A percentile compares a stretch with the other conserved stretches of the same genome.
These are phyloP conservation scores for Dactylonectria estremocensis DNA, from an alignment of 2,329 filamentous ascomycete species.

Conservation along the genomic window DNA sequence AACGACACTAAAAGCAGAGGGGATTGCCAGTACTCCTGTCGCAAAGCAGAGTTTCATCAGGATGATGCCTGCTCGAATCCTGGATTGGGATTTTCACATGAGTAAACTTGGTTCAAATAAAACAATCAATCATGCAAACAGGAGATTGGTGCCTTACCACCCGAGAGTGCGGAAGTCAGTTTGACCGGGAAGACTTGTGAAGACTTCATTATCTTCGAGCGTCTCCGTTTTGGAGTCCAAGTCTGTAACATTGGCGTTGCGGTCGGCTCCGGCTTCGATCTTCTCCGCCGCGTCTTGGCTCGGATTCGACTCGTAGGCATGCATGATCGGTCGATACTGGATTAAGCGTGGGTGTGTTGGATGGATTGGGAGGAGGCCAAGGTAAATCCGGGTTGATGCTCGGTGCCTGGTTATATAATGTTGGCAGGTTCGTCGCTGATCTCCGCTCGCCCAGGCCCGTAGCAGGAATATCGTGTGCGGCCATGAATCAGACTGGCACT, in stretches of 20 bases:
- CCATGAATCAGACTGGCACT: background rate
- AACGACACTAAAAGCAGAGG: slow-evolving; percentile 42
- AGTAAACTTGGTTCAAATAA: background rate
- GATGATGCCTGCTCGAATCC: slow-evolving; percentile 43
- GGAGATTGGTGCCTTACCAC: slow-evolving; percentile 31
- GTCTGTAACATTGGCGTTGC: background rate
- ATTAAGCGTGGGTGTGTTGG: background rate
- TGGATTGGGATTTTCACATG: slow-evolving; percentile 1
- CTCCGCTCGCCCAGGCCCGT: background rate
- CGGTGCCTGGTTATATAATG: background rate
- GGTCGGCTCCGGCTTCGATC: slow-evolving; percentile 6
- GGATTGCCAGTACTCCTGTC: slow-evolving; percentile 48
- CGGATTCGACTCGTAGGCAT: background rate
- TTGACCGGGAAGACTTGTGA: slow-evolving; percentile 36
- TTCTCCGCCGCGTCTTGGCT: slow-evolving; percentile 2
- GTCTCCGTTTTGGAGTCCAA: slow-evolving; percentile 15
- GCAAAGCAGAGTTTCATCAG: slow-evolving; percentile 43
- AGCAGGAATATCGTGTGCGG: no score
- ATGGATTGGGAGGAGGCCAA: background rate
- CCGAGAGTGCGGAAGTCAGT: slow-evolving; percentile 42
- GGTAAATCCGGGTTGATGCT: background rate
- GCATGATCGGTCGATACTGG: slow-evolving; percentile 2
- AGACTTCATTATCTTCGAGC: slow-evolving; percentile 33
- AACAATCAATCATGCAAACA: background rate
- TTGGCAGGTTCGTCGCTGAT: background rate